Evolutionary conservation across 331 rosid species (phyloP), one percentile per base, ranked within the genome.

Genomic region (Quercus lobata): DNA sequence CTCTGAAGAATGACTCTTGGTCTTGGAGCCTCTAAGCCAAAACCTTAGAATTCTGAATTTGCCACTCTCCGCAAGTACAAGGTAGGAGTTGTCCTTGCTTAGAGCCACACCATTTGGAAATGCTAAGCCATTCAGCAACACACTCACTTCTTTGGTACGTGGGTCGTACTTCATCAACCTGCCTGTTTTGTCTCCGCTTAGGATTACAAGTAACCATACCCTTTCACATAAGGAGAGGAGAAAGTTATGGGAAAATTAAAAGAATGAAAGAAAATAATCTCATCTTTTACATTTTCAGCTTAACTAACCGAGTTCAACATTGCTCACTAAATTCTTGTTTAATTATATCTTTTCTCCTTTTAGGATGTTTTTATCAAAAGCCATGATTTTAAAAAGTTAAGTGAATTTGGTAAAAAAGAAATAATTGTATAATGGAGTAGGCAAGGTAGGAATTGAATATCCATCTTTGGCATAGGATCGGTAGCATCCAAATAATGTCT

Each of bases 41-140:
- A 80, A 16, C 83, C 74, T 88, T 12, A 63, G 73, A 44, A 88
- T 34, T 37, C 30, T 75, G 3, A 14, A 22, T 1, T 89, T 75
- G 18, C 77, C 57, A 0, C 88, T 74, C 69, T 84, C 96, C 0
- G 88, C 84, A 5, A 86, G 27, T 9, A 89, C 66, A 52, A 91
- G 75, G 72, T 89, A 91, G 1, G 92, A 84, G 1, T 15, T 80
- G 79, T 89, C 87, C 18, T 77, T 60, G 83, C 85, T 91, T 24
- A 91, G 83, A 3, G 93, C 96, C 54, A 91, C 89, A 5, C 96
- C 96, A 25, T 91, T 86, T 1, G 96, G 87, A 61, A 91, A 89
- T 29, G 86, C 90, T 21, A 91, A 78, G 25, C 75, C 90, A 3
- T 54, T 56, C 44, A 79, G 76, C 75, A 91, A 44, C 3, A 91